Evolutionary conservation across 1,284 basidiomycete species (phyloP).

Genomic region (Ustilago curta): DNA sequence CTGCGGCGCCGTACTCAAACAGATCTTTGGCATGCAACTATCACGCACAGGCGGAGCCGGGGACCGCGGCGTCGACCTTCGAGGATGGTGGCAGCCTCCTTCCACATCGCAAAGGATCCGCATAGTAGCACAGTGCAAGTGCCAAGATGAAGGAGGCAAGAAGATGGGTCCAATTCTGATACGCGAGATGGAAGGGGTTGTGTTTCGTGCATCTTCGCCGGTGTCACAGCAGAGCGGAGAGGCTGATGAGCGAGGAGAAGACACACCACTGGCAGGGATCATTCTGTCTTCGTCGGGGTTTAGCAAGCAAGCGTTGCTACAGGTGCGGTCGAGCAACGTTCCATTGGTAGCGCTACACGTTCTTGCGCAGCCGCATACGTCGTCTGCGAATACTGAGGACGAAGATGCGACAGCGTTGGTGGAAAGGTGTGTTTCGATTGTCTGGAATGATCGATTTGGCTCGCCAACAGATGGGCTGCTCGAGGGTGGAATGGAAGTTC

Average conservation of each 20-base stretch:
- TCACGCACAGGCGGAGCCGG: constrained; percentile 79
- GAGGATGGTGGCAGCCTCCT: constrained; percentile 92
- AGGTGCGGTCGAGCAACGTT: constrained; percentile 45
- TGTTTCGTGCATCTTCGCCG: constrained; percentile 36
- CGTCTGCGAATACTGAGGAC: background rate
- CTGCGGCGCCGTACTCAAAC: constrained; percentile 75
- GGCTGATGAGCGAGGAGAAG: background rate
- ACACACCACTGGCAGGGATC: constrained; percentile 16
- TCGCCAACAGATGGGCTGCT: constrained; percentile 17
- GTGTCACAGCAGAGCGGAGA: background rate
- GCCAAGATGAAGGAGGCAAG: constrained; percentile 77
- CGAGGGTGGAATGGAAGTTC: constrained; percentile 31
- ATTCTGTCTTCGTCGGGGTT: constrained; percentile 48
- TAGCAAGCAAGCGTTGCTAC: constrained; percentile 51
- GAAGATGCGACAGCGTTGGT: background rate
- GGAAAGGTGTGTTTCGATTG: constrained; percentile 34
- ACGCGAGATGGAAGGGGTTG: constrained; percentile 79
- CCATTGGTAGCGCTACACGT: constrained; percentile 54
- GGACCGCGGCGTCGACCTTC: constrained; percentile 88
- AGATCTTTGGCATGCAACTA: constrained; percentile 82
- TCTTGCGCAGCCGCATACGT: constrained; percentile 8
- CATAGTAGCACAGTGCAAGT: constrained; percentile 88
- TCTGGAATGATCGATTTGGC: constrained; percentile 45
- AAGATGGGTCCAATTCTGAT: constrained; percentile 82
- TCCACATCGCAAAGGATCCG: constrained; percentile 71